Evolutionary conservation across 306 rosid species (phyloP).

Genomic region (Ziziphus jujuba): DNA sequence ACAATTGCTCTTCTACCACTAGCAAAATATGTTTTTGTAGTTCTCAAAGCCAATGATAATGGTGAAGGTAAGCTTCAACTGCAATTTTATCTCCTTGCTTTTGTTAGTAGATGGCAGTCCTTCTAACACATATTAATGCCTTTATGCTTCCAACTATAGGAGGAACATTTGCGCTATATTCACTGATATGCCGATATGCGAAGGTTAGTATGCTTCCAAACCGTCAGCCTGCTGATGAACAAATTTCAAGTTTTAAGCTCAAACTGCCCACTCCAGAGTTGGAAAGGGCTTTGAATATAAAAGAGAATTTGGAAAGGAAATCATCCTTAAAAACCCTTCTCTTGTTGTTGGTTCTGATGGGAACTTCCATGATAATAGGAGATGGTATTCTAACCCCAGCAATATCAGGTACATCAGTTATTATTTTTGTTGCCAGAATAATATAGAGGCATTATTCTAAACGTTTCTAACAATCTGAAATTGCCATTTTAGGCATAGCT

Average conservation of each 20-base stretch:
- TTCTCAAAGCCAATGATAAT: conserved; percentile 94
- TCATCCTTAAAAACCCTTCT: conserved; percentile 56
- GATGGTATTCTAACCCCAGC: conserved; percentile 98
- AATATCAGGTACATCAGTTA: conserved; percentile 67
- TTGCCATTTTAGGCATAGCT: not conserved
- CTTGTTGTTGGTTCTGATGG: conserved; percentile 81
- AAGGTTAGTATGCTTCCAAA: conserved; percentile 81
- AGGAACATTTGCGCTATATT: conserved; percentile 96
- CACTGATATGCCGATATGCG: conserved; percentile 94
- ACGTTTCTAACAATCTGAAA: not conserved
- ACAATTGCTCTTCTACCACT: conserved; percentile 89
- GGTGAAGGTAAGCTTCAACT: conserved; percentile 70
- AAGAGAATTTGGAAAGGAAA: conserved; percentile 70
- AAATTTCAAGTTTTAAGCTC: conserved; percentile 85
- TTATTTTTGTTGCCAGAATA: not conserved
- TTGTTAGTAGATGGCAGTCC: conserved; percentile 12
- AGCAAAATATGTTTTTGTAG: conserved; percentile 87
- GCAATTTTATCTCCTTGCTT: conserved; percentile 13
- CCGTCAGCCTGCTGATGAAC: conserved; percentile 89
- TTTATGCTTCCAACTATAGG: conserved; percentile 54
- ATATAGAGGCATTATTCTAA: not conserved
- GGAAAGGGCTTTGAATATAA: conserved; percentile 79
- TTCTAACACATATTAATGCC: conserved; percentile 3
- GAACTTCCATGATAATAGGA: conserved; percentile 96
- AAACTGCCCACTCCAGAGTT: conserved; percentile 90